These are phyloP conservation scores for Cicer arietinum DNA, from an alignment of 306 rosid species.

Conservation along the genomic window DNA sequence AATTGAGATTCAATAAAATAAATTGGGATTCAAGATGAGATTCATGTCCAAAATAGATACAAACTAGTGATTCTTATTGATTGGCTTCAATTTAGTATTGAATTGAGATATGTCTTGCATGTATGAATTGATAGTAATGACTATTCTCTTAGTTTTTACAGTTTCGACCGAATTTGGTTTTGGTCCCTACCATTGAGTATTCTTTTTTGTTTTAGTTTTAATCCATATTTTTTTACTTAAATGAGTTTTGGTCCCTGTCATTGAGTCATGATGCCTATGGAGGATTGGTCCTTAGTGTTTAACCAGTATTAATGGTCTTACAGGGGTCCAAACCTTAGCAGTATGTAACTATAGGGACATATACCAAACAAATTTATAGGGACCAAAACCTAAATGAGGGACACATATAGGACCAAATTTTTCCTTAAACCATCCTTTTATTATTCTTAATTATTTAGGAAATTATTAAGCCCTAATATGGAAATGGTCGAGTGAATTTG, in stretches of 20 bases:
- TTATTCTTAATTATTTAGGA: constrained; percentile 18
- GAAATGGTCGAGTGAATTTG: constrained; percentile 14
- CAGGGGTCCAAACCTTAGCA: not conserved
- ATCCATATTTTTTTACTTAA: not conserved
- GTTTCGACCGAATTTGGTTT: not conserved
- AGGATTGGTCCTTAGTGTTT: constrained; percentile 4
- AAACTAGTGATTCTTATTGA: not conserved
- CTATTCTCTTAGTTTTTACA: not conserved
- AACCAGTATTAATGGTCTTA: not conserved
- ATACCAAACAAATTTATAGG: not conserved
- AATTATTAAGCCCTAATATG: not conserved
- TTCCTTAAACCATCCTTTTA: not conserved
- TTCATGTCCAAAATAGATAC: not conserved
- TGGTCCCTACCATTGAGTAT: constrained; percentile 7
- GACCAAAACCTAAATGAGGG: not conserved
- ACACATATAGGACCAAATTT: not conserved
- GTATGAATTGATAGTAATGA: too few relatives aligned
- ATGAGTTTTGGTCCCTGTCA: not conserved
- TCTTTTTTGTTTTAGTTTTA: not conserved
- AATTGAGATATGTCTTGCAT: not conserved
- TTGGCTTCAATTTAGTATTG: not conserved
- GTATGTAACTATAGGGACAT: not conserved
- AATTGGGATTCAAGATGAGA: not conserved
- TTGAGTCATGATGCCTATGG: not conserved
- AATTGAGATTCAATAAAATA: not conserved